Evolutionary conservation across 1,284 basidiomycete genomes (phyloP), one percentile per base, ranked within the genome.

Genomic region (Rhodotorula sp.): DNA sequence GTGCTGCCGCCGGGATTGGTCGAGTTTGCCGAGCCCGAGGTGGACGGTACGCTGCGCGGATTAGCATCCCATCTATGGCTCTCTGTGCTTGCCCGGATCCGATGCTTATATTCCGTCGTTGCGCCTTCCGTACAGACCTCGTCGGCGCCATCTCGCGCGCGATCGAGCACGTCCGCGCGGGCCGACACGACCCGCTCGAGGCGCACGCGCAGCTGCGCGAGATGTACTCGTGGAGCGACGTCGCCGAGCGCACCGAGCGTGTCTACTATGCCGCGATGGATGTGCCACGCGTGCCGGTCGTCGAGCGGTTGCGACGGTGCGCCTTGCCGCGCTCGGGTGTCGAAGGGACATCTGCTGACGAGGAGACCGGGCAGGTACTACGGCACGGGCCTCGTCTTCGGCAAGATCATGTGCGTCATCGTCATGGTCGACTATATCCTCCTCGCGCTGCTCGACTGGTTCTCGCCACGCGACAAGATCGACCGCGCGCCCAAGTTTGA

Each of bases 1-100:
- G 91, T 98, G 67, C 84, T 99, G 25, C 97, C 97, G 0, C 84
- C 89, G 60, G 91, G 94, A 74, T 91, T 98, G 91, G 92, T 97
- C 69, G 92, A 92, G 49, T 97, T 98, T 77, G 92, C 94, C 0
- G 87, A 89, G 68, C 93, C 95, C 0, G 91, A 97, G 60, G 93
- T 93, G 69, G 87, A 89, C 66, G 88, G 88, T 87, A 53, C 74
- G 83, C 80, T 13, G 46, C 44, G 21, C 34, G 34, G 5, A 2
- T 3, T 5, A 2, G 34, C 34, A 34, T 5, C 34, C 34, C 34
- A 34, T 34, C 34, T 34, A 34, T 34, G 34, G 34, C 34, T 34
- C 34, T 34, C 5, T 34, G 34, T 34, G 34, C 34, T 34, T 34
- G 34, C 34, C 34, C 34, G 34, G 34, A 34, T 34, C 34, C 34